Percentiles rank a stretch among this genome's conserved stretches.
These are phyloP conservation scores for Clausena lansium DNA, from an alignment of 345 rosid species.

Conservation along the genomic window DNA sequence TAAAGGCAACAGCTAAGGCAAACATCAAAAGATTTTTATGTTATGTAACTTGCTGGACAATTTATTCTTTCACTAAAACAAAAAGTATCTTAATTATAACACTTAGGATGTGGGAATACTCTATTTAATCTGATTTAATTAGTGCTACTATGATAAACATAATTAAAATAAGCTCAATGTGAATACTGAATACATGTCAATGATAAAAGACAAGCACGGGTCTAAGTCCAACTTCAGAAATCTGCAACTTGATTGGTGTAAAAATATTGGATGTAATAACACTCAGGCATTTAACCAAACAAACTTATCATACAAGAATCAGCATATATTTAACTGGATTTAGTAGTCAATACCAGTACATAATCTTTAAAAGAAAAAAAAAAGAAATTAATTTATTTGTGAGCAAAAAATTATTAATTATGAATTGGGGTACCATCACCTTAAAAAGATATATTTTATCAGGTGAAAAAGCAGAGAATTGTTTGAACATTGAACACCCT, in stretches of 20 bases:
- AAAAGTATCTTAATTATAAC: too few species aligned
- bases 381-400: not conserved
- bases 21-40: too few species aligned
- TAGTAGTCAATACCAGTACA: too few species aligned
- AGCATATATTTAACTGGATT: not conserved
- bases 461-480: not conserved
- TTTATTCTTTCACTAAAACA: not conserved
- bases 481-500: not conserved
- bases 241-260: not conserved
- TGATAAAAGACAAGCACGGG: not conserved
- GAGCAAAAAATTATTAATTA: not conserved
- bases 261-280: not conserved
- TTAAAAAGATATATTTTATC: not conserved
- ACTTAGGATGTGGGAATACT: not conserved
- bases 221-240: not conserved
- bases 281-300: not conserved
- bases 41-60: not conserved
- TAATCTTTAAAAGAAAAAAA: too few species aligned
- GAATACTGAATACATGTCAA: not conserved
- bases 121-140: not conserved
- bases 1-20: not conserved
- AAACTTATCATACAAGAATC: not conserved
- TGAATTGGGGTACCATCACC: not conserved
- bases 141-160: not conserved
- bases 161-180: not conserved